These are phyloP conservation scores for Kwoniella shandongensis DNA, from an alignment of 768 basidiomycete species.

Conservation along the genomic window DNA sequence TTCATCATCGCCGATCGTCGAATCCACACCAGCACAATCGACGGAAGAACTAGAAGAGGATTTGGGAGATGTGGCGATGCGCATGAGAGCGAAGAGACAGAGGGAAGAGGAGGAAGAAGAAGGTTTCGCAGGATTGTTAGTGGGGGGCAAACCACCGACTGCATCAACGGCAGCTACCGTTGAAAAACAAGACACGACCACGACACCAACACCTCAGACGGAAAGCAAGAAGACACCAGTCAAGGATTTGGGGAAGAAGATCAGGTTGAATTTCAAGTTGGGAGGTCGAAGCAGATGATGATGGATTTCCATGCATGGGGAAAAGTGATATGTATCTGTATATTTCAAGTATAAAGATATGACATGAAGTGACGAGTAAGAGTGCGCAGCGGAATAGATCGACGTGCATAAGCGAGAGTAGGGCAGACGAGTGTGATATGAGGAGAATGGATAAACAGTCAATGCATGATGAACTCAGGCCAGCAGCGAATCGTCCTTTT, in stretches of 20 bases:
- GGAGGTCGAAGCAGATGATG: constrained; percentile 5
- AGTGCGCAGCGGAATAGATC: too few species aligned
- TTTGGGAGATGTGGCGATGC: constrained; percentile 54
- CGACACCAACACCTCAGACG: not conserved
- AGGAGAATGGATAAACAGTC: too few species aligned
- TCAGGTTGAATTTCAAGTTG: constrained; percentile 41
- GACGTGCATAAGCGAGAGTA: not conserved
- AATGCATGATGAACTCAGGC: too few species aligned
- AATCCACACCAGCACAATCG: constrained; percentile 33
- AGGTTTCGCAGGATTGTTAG: constrained; percentile 52
- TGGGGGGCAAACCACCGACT: constrained; percentile 5
- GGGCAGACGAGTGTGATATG: too few species aligned
- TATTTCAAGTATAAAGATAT: not conserved
- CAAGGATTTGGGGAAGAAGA: constrained; percentile 32
- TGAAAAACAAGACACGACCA: constrained; percentile 8
- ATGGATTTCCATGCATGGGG: too few species aligned
- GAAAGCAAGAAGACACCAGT: constrained; percentile 1
- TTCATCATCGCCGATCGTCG: too few species aligned
- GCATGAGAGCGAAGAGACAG: constrained; percentile 69
- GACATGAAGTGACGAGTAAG: not conserved
- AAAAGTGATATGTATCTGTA: not conserved
- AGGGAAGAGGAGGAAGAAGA: constrained; percentile 68
- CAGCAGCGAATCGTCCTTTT: not conserved
- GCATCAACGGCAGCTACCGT: not conserved
- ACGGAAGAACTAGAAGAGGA: constrained; percentile 52